Percentiles rank a stretch among this genome's conserved stretches.
These are phyloP conservation scores for Hypholoma fasciculare DNA, from an alignment of 768 basidiomycete species.

Conservation along the genomic window DNA sequence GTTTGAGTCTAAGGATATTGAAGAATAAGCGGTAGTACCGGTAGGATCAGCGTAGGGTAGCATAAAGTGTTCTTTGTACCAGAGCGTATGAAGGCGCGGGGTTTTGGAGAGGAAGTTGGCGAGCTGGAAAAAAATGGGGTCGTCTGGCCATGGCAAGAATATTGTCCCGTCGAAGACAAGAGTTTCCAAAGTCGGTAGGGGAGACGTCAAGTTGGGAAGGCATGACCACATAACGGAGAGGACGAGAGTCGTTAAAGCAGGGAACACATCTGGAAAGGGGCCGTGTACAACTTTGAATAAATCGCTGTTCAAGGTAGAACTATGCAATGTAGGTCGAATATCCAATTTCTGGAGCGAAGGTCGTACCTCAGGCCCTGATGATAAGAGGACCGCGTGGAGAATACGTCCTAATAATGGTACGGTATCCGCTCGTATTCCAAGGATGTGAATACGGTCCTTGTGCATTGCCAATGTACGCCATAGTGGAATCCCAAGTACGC, in stretches of 20 bases:
- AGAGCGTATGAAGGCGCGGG: neutral
- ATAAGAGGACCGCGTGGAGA: neutral
- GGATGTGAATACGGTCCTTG: neutral
- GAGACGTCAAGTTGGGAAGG: neutral
- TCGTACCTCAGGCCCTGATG: neutral
- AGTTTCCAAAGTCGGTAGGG: neutral
- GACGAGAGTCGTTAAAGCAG: neutral
- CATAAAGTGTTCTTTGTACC: neutral
- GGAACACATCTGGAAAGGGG: neutral
- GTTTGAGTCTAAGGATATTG: neutral
- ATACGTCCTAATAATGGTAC: neutral
- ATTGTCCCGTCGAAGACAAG: neutral
- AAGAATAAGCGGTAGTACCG: neutral
- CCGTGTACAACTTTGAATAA: neutral
- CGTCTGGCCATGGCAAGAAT: neutral
- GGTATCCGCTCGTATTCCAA: neutral
- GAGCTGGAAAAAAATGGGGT: neutral
- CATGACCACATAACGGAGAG: neutral
- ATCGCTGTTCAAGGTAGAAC: neutral
- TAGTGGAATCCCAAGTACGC: neutral
- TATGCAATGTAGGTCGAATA: neutral
- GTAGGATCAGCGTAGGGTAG: too few species aligned
- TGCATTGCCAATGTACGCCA: neutral
- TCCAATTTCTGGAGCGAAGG: neutral
- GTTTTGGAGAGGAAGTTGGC: neutral